Conservation (phyloP, 441 rosid genomes). For the Gossypium davidsonii region DNA sequence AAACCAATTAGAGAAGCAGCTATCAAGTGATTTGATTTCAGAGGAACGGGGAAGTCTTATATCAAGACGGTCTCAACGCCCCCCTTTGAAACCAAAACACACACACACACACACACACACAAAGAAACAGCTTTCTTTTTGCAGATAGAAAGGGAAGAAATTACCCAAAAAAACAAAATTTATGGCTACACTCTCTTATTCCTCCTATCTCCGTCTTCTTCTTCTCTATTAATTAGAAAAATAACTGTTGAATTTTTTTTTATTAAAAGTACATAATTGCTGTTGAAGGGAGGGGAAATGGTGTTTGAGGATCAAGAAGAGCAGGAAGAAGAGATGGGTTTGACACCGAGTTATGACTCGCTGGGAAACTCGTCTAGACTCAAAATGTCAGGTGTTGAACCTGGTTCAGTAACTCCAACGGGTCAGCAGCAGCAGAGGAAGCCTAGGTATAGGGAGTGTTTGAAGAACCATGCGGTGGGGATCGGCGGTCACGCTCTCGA, state of each 20-base stretch:
- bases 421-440: background rate
- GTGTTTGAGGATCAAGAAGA: conserved; percentile 67
- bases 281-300: conserved; percentile 22
- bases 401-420: conserved; percentile 1
- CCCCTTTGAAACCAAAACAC: conserved; percentile 19
- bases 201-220: conserved; percentile 28
- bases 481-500: conserved; percentile 46
- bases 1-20: background rate
- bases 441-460: conserved; percentile 34
- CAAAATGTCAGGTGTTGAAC: conserved; percentile 23
- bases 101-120: too few species aligned
- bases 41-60: conserved; percentile 21
- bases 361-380: conserved; percentile 26
- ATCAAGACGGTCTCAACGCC: conserved; percentile 18
- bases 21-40: conserved; percentile 11
- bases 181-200: conserved; percentile 45
- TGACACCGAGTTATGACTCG: conserved; percentile 30
- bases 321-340: conserved; percentile 44
- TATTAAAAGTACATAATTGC: conserved; percentile 2
- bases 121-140: conserved; percentile 18
- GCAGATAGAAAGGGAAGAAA: conserved; percentile 16
- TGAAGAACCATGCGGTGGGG: conserved; percentile 47
- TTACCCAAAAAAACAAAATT: conserved; percentile 21
- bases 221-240: background rate
- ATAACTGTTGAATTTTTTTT: too few species aligned